phyloP scores from a whole-genome alignment of 176 grass and related monocot genomes.

The Musa itinerans region DNA sequence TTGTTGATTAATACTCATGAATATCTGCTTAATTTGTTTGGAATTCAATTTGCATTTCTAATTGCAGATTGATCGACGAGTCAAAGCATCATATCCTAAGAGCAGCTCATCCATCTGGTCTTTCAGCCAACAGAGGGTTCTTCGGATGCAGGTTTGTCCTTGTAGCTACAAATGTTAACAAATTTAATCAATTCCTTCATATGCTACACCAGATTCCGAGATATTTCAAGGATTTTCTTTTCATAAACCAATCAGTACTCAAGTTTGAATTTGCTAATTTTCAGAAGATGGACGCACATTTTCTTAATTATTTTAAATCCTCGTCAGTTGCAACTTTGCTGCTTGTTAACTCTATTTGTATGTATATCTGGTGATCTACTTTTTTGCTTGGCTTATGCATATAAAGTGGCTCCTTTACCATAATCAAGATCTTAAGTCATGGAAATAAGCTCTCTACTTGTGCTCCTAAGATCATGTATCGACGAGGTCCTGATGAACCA shows the following conservation, averaged over 20 bases:
- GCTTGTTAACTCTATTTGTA: too few species aligned
- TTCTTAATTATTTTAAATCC: too few species aligned
- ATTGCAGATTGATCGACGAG: slow-evolving; percentile 62
- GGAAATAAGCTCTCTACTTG: too few species aligned
- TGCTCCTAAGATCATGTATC: too few species aligned
- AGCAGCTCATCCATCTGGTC: slow-evolving; percentile 86
- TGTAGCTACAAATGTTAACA: background rate
- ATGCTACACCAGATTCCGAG: background rate
- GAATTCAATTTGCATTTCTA: too few species aligned
- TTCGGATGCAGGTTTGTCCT: slow-evolving; percentile 70
- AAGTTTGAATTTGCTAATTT: too few species aligned
- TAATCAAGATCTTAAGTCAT: background rate
- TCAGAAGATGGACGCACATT: background rate
- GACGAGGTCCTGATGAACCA: too few species aligned
- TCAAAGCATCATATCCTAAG: slow-evolving; percentile 81
- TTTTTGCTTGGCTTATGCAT: too few species aligned
- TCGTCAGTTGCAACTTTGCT: too few species aligned
- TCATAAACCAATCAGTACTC: too few species aligned
- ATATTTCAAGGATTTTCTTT: background rate
- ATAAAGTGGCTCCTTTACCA: background rate
- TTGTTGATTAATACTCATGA: background rate
- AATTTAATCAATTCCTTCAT: background rate
- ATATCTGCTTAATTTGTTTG: background rate
- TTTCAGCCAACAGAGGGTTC: slow-evolving; percentile 83
- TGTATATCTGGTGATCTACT: too few species aligned